Evolutionary conservation across 1,139 yeast genomes (phyloP), one percentile per base, ranked within the genome.

Genomic region (Kodamaea plutei): DNA sequence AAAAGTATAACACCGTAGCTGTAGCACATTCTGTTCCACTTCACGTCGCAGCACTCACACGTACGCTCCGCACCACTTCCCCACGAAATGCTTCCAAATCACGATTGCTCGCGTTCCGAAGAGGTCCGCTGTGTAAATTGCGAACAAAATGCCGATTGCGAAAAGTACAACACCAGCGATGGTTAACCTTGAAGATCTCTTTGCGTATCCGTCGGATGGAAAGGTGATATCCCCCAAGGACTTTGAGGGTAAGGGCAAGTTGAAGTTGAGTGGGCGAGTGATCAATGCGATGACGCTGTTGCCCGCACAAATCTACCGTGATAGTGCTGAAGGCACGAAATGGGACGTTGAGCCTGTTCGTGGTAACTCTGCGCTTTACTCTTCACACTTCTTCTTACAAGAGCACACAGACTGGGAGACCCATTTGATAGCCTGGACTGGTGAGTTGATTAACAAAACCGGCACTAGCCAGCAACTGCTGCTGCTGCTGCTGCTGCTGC

Each of bases 381-480:
- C 95, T 6, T 79, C 94, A 4, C 74, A 84, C 41, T 68, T 69
- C 40, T 80, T 75, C 48, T 61, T 91, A 36, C 69, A 69, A 31
- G 73, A 78, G 30, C 76, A 76, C 26, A 73, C 88, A 0, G 74
- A 77, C 14, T 91, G 96, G 93, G 93, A 87, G 43, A 80, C 89
- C 28, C 84, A 87, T 41, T 61, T 87, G 37, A 79, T 93, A 33
- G 96, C 89, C 1, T 93, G 99, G 99, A 84, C 96, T 0, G 98
- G 98, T 16, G 97, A 88, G 56, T 65, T 88, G 40, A 66, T 67
- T 34, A 62, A 68, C 36, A 56, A 30, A 54, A 47, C 32, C 25
- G 33, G 21, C 18, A 30, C 25, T 39, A 48, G 27, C 47, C 45
- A 33, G 52, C 51, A 45, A 25, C 44, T 46, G 5, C 26, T n/a